phyloP scores from a whole-genome alignment of 192 early-diverging fungal genomes.

The Entophlyctis luteolus region DNA sequence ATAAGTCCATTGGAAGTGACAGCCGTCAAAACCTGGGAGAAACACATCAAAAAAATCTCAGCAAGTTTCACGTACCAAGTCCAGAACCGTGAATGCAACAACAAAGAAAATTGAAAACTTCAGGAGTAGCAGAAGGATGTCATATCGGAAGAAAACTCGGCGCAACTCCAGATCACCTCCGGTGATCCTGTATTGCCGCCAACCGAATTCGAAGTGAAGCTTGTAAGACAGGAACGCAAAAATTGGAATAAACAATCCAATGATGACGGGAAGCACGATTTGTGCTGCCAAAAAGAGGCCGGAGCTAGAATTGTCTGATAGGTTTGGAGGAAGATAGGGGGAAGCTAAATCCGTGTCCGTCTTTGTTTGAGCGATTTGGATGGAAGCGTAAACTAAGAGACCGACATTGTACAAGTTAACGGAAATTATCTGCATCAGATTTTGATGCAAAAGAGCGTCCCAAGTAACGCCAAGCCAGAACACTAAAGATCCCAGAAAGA shows the following conservation, averaged over 20 bases:
- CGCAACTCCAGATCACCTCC: slow-evolving; percentile 4
- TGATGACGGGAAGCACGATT: slow-evolving; percentile 8
- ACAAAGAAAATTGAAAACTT: slow-evolving; percentile 22
- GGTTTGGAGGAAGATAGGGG: background rate
- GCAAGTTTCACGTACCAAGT: background rate
- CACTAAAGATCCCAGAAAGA: slow-evolving; percentile 8
- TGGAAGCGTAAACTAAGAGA: slow-evolving; percentile 11
- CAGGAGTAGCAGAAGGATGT: slow-evolving; percentile 17
- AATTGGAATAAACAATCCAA: slow-evolving; percentile 12
- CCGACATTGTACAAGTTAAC: slow-evolving; percentile 19
- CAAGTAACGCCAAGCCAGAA: slow-evolving; percentile 13
- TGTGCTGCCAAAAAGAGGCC: slow-evolving; percentile 14
- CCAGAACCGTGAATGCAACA: slow-evolving; percentile 4
- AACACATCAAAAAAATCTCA: background rate
- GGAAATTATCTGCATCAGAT: slow-evolving; percentile 12
- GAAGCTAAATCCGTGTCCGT: background rate
- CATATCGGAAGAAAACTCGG: slow-evolving; percentile 13
- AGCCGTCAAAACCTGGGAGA: slow-evolving; percentile 6
- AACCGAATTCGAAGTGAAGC: slow-evolving; percentile 11
- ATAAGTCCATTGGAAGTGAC: background rate
- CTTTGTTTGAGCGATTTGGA: slow-evolving; percentile 13
- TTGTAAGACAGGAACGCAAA: slow-evolving; percentile 19
- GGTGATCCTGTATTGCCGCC: slow-evolving; percentile 14
- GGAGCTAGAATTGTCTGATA: background rate
- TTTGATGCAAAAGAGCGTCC: slow-evolving; percentile 18